Conservation (phyloP, 2,329 filamentous ascomycete genomes). For the Neonectria ditissima region DNA sequence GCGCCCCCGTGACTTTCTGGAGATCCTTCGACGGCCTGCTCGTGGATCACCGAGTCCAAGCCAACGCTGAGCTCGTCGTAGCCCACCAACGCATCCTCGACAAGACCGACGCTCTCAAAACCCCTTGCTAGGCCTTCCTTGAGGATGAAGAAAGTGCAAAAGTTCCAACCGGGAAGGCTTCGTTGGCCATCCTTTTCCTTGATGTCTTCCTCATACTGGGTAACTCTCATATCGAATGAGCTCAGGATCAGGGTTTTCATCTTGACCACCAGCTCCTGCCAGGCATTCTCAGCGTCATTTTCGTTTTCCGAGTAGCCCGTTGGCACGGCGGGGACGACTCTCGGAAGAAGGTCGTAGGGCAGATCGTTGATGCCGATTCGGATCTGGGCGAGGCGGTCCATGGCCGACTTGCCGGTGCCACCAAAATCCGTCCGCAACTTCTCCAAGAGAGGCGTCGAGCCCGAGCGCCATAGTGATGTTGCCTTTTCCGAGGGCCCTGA, state of each 20-base stretch:
- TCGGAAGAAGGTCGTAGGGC: conserved; percentile 72
- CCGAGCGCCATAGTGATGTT: conserved; percentile 80
- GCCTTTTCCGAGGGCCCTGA: conserved; percentile 74
- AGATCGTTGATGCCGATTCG: conserved; percentile 79
- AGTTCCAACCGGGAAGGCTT: conserved; percentile 94
- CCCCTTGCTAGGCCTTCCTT: conserved; percentile 95
- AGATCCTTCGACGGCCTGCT: conserved; percentile 71
- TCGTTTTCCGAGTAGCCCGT: conserved; percentile 76
- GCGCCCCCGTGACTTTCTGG: conserved; percentile 77
- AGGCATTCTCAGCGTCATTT: conserved; percentile 83
- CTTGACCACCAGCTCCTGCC: conserved; percentile 86
- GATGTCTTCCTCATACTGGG: conserved; percentile 97
- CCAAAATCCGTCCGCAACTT: conserved; percentile 94
- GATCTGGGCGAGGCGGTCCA: conserved; percentile 87
- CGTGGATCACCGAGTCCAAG: conserved; percentile 83
- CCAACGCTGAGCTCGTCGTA: conserved; percentile 95
- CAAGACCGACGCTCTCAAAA: conserved; percentile 94
- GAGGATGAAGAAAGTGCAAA: conserved; percentile 98
- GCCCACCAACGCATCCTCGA: conserved; percentile 93
- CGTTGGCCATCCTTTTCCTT: conserved; percentile 92
- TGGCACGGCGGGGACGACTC: conserved; percentile 72
- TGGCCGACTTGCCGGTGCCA: conserved; percentile 72
- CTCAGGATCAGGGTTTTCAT: conserved; percentile 87
- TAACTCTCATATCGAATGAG: conserved; percentile 91
- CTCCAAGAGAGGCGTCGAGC: conserved; percentile 86